Base-by-base conservation (phyloP, 768 basidiomycete species). In the Hericium rajendrae region DNA sequence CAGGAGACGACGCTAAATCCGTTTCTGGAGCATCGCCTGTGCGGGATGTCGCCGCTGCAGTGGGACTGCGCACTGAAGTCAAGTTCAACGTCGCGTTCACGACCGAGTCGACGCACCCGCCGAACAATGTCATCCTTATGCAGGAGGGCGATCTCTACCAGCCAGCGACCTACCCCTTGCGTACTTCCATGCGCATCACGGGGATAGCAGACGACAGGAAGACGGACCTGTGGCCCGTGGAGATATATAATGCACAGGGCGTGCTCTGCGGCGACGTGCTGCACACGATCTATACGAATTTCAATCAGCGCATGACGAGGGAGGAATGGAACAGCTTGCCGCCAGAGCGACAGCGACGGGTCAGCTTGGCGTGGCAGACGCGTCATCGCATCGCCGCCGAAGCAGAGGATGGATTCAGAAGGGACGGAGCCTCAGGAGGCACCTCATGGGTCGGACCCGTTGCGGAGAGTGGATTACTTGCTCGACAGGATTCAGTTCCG, bases 91-190 rank as follows among this genome's bases (percentile, higher is more conserved):
- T 62, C 38, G 60, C 69, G 37, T 58, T 51, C 66, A 64, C 55
- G 37, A 64, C 55, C 37, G 61, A 62, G 6, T 57, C 67, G 6
- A 67, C 74, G 48, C 70, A 71, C 3, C 66, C 75, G 48, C 59
- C 68, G 15, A 57, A 65, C 1, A 64, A 70, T 3, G 78, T 26
- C 4, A 24, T 51, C 20, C 49, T 63, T 28, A 57, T 55, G 60
- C 53, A 51, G 10, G 0, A 38, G 4, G 62, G 65, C 16, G 66
- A 69, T 60, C 67, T 67, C 50, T 70, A 76, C n/a, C 81, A 85
- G 65, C 82, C 84, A 0, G 84, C 84, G n/a, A 84, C 84, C 8
- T 77, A 69, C 64, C 85, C 85, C 0, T 77, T 83, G 57, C 69
- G 84, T 48, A 78, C 78, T 8, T 73, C 77, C 57, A 75, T 86